phyloP scores from a whole-genome alignment of 2,329 filamentous ascomycete genomes.

The Fusarium piperis region DNA sequence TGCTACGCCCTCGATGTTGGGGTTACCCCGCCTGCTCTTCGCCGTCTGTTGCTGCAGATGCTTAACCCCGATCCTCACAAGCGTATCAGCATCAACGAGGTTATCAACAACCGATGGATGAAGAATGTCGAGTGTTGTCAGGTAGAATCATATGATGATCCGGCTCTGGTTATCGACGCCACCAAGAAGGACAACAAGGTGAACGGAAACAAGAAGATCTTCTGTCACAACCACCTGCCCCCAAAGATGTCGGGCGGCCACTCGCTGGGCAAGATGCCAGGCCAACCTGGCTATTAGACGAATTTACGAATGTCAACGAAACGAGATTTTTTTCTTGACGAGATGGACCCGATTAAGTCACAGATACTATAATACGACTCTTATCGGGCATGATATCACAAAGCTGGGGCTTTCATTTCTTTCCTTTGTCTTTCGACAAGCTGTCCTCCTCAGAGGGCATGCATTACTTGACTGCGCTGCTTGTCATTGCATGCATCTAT shows the following conservation, averaged over 20 bases:
- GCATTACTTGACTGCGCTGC: constrained; percentile 4
- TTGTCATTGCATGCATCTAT: constrained; percentile 29
- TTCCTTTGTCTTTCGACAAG: constrained; percentile 1
- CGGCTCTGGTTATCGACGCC: constrained; percentile 68
- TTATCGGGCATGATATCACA: constrained; percentile 2
- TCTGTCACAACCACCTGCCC: constrained; percentile 68
- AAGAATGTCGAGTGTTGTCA: constrained; percentile 83
- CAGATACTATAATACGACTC: constrained; percentile 10
- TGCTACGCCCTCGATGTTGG: constrained; percentile 71
- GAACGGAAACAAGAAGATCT: constrained; percentile 60
- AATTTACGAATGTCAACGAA: constrained; percentile 33
- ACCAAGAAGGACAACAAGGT: constrained; percentile 62
- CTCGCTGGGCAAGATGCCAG: constrained; percentile 65
- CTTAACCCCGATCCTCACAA: constrained; percentile 79
- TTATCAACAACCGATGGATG: constrained; percentile 77
- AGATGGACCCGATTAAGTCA: not conserved
- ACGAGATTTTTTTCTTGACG: constrained; percentile 10
- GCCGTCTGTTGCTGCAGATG: constrained; percentile 81
- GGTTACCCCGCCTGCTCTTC: constrained; percentile 74
- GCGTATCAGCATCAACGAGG: constrained; percentile 75
- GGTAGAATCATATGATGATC: constrained; percentile 74
- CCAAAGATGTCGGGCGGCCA: constrained; percentile 56
- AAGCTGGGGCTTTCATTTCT: constrained; percentile 1
- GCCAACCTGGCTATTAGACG: constrained; percentile 62
- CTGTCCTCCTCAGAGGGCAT: not conserved